Conservation (phyloP, 495 filamentous ascomycete species). For the Oidiodendron maius region DNA sequence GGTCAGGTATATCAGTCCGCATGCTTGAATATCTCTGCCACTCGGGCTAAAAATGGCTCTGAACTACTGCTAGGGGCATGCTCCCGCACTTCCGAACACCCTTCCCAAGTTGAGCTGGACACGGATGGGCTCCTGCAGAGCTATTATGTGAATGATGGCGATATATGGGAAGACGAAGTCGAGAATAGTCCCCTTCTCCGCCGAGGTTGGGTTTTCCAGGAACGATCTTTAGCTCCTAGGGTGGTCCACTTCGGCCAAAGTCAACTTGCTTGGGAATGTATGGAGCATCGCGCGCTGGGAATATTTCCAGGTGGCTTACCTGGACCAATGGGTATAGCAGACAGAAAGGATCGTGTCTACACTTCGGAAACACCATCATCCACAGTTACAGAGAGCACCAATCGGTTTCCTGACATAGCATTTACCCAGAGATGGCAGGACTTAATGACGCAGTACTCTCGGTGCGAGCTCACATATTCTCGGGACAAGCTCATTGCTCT, state of each 20-base stretch:
- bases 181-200: not conserved
- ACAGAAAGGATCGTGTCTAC: not conserved
- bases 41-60: not conserved
- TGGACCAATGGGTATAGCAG: not conserved
- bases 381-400: not conserved
- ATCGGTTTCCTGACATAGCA: not conserved
- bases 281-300: not conserved
- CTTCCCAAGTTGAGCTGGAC: not conserved
- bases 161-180: not conserved
- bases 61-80: not conserved
- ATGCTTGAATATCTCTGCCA: not conserved
- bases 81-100: not conserved
- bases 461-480: slow-evolving; percentile 5
- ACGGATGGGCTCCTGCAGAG: not conserved
- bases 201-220: slow-evolving; percentile 7
- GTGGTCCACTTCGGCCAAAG: not conserved
- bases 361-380: not conserved
- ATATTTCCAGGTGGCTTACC: slow-evolving; percentile 2
- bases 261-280: slow-evolving; percentile 4
- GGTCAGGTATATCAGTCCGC: not conserved
- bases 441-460: not conserved
- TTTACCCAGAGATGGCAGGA: not conserved
- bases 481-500: slow-evolving; percentile 3
- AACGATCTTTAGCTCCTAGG: slow-evolving; percentile 4
- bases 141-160: not conserved